Evolutionary conservation across 495 filamentous ascomycete genomes (phyloP), one percentile per base, ranked within the genome.

Genomic region (Penicillium flavigenum): DNA sequence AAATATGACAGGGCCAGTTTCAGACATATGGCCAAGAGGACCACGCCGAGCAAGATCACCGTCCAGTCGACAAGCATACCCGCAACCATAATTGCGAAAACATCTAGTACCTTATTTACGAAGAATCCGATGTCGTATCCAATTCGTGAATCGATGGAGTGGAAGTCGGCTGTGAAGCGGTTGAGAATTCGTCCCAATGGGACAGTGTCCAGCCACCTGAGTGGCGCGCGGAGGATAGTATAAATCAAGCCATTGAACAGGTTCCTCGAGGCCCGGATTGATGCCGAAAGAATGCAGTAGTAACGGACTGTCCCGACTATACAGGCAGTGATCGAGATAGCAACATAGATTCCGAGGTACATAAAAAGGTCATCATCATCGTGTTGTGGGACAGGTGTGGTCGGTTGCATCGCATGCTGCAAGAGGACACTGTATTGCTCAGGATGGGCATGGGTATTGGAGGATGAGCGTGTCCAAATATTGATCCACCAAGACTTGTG

Each of bases 181-280:
- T 94, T 95, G 4, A 93, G 67, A 36, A 93, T 84, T 24, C 89
- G 82, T 2, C 90, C 90, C 0, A 89, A 72, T 0, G 90, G 90
- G 0, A 91, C 86, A 0, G 89, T 93, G 66, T 95, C 90, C 11
- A 93, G 75, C 87, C 89, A 95, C 46, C 86, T 76, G 9, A 89
- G 72, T 0, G 89, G 89, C 14, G 88, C 80, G 8, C 86, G 83
- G 0, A 94, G 77, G 16, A 95, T 79, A 3, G 80, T 76, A 55
- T 79, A 84, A 36, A 83, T 83, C 36, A 91, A 72, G 27, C 79
- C 74, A 12, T 83, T 79, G 57, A 91, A 92, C 4, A 92, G 73
- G 41, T 66, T 72, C 51, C 83, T 79, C 2, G 86, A 89, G 20
- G 87, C 88, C 24, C 69, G 75, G 48, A 91, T 51, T 26, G 71